phyloP scores from a whole-genome alignment of 352 stramenopile species.

The Phytopythium vexans region DNA sequence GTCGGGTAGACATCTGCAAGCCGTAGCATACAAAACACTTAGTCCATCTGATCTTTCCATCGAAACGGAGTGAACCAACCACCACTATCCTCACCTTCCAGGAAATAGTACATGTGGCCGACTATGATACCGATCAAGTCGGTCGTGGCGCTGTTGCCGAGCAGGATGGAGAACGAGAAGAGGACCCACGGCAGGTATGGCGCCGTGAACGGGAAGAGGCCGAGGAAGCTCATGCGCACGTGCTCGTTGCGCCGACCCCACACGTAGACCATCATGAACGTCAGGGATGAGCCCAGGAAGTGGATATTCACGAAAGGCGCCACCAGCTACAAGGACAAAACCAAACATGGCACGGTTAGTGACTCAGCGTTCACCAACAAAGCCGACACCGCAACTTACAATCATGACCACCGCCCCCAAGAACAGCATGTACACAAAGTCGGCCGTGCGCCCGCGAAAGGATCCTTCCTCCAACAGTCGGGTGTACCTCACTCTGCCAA shows the following conservation, averaged over 20 bases:
- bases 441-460: constrained; percentile 95
- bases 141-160: constrained; percentile 95
- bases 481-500: constrained; percentile 90
- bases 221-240: constrained; percentile 97
- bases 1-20: constrained; percentile 95
- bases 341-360: background rate
- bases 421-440: constrained; percentile 98
- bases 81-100: constrained; percentile 73
- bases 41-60: background rate
- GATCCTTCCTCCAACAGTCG: constrained; percentile 97
- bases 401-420: constrained; percentile 95
- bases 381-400: constrained; percentile 28
- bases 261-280: constrained; percentile 99
- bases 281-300: constrained; percentile 97
- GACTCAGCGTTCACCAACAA: background rate
- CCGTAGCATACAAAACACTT: constrained; percentile 2
- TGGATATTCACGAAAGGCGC: constrained; percentile 96
- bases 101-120: constrained; percentile 99
- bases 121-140: constrained; percentile 99
- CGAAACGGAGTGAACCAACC: background rate
- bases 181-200: constrained; percentile 99
- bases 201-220: constrained; percentile 97
- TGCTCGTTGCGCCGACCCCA: constrained; percentile 96
- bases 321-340: constrained; percentile 56
- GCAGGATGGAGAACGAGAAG: constrained; percentile 94